phyloP scores from a whole-genome alignment of 176 grass and related monocot species.

The Musa beccarii region DNA sequence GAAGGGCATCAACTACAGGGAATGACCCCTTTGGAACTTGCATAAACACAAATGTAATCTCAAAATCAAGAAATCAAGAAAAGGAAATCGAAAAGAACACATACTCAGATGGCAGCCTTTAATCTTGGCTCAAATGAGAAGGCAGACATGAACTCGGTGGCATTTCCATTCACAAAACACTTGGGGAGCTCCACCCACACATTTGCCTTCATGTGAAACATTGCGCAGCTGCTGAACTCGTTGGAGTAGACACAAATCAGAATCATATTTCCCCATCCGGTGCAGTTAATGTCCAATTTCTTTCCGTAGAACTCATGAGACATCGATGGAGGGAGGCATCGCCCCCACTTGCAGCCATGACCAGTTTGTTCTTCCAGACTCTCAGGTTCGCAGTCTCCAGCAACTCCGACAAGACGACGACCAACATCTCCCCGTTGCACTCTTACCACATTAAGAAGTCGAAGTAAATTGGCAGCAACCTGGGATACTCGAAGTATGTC shows the following conservation, averaged over 20 bases:
- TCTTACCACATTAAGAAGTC: constrained; percentile 72
- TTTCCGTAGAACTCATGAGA: constrained; percentile 49
- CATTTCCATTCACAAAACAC: constrained; percentile 18
- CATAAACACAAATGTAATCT: neutral
- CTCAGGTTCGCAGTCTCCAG: constrained; percentile 61
- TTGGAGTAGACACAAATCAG: constrained; percentile 60
- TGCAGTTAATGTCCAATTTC: constrained; percentile 82
- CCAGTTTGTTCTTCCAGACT: constrained; percentile 42
- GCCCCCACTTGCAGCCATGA: constrained; percentile 60
- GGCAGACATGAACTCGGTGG: constrained; percentile 63
- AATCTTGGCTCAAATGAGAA: constrained; percentile 91
- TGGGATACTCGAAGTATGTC: constrained; percentile 46
- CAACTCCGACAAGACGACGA: constrained; percentile 68
- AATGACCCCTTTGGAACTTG: neutral
- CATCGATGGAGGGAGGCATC: constrained; percentile 60
- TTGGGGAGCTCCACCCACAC: constrained; percentile 58
- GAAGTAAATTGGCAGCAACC: constrained; percentile 40
- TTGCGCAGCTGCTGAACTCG: constrained; percentile 43
- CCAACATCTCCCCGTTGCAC: constrained; percentile 46
- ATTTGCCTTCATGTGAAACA: constrained; percentile 48
- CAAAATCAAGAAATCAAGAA: too few relatives aligned
- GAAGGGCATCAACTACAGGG: neutral
- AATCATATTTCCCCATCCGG: constrained; percentile 40
- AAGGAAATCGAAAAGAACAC: too few relatives aligned
- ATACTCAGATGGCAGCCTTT: constrained; percentile 44